These are phyloP conservation scores for Boletus rex-veris DNA, from an alignment of 768 basidiomycete species.

Conservation along the genomic window DNA sequence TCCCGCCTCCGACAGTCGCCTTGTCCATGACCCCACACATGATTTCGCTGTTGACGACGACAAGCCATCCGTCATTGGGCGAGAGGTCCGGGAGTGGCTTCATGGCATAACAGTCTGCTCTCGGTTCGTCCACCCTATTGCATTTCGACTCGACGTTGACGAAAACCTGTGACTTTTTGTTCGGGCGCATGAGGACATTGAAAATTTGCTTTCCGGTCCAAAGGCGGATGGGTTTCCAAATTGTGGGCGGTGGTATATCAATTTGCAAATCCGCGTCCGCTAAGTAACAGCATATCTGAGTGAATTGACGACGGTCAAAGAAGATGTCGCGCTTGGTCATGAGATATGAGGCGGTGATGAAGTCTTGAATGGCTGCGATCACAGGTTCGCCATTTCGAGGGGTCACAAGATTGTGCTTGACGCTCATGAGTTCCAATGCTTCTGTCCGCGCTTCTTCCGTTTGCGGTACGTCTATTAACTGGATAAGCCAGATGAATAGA, in stretches of 20 bases:
- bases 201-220: constrained; percentile 99
- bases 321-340: constrained; percentile 91
- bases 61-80: constrained; percentile 97
- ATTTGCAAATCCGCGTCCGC: constrained; percentile 89
- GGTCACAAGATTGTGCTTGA: constrained; percentile 95
- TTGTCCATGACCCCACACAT: constrained; percentile 99
- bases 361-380: constrained; percentile 99
- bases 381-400: constrained; percentile 98
- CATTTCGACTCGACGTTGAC: constrained; percentile 98
- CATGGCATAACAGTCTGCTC: constrained; percentile 59
- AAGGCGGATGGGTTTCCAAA: constrained; percentile 86
- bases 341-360: constrained; percentile 97
- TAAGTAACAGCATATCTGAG: constrained; percentile 94
- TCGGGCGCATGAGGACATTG: constrained; percentile 94
- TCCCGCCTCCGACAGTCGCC: constrained; percentile 93
- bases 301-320: constrained; percentile 91
- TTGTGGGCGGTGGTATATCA: constrained; percentile 92
- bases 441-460: constrained; percentile 98
- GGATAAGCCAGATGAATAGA: constrained; percentile 1
- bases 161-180: constrained; percentile 71
- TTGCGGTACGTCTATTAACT: constrained; percentile 82
- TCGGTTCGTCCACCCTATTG: constrained; percentile 80
- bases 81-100: constrained; percentile 77
- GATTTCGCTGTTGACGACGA: constrained; percentile 95
- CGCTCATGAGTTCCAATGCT: constrained; percentile 94